Evolutionary conservation across 106 monocot genomes (phyloP).

Genomic region (Dioscorea alata): DNA sequence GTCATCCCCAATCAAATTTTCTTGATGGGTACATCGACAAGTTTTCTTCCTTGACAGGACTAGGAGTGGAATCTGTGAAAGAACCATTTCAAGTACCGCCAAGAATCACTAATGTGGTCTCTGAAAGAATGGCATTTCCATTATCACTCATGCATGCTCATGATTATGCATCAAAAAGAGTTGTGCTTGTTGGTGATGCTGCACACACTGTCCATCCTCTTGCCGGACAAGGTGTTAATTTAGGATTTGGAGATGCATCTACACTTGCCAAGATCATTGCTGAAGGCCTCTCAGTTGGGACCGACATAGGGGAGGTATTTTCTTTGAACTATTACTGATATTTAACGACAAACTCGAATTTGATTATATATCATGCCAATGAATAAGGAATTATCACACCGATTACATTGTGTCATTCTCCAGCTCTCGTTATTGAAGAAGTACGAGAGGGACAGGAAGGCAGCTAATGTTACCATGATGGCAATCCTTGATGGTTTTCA

Average conservation of each 20-base stretch:
- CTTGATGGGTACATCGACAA: slow-evolving; percentile 40
- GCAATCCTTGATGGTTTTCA: slow-evolving; percentile 85
- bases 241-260: slow-evolving; percentile 92
- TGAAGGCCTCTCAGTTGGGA: slow-evolving; percentile 64
- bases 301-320: slow-evolving; percentile 73
- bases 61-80: slow-evolving; percentile 28
- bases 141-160: slow-evolving; percentile 73
- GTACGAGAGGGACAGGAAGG: slow-evolving; percentile 84
- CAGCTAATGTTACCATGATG: slow-evolving; percentile 86
- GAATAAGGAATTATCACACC: too few relatives aligned
- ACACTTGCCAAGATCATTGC: slow-evolving; percentile 65
- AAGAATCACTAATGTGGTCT: slow-evolving; percentile 53
- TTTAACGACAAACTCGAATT: not conserved
- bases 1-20: slow-evolving; percentile 50
- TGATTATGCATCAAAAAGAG: slow-evolving; percentile 58
- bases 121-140: slow-evolving; percentile 88
- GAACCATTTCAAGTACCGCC: slow-evolving; percentile 78
- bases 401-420: slow-evolving; percentile 1
- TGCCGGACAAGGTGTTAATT: slow-evolving; percentile 98
- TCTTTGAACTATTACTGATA: not conserved
- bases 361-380: not conserved
- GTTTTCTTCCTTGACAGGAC: slow-evolving; percentile 27
- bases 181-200: slow-evolving; percentile 91
- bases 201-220: slow-evolving; percentile 96
- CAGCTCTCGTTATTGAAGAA: slow-evolving; percentile 80